Base-by-base conservation (phyloP, 345 rosid species). In the Firmiana major region DNA sequence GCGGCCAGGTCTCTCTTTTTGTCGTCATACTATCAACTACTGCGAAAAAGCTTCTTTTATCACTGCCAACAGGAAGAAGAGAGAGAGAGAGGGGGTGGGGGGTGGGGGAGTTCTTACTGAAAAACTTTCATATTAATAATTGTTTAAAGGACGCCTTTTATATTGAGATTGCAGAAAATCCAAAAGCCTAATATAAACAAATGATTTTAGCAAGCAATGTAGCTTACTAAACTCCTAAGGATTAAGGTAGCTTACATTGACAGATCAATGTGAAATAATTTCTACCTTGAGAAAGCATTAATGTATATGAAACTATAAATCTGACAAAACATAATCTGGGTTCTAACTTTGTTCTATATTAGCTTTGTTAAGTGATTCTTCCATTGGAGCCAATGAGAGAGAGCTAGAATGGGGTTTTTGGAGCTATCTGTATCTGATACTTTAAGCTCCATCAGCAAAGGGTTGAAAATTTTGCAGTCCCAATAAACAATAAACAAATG, bases 401-500 rank as follows among this genome's bases (percentile, higher is more conserved):
- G 57, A 71, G 79, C 12, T 60, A 81, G 75, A 74, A 57, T 62
- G 63, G 77, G 8, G 12, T 13, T 64, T 73, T 83, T 83, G 83
- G 84, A 81, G 77, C 53, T 67, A 66, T 81, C 72, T 38, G 55
- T 3, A 13, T 16, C 55, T 16, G 55, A 51, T 16, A 16, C 16
- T 49, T 51, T 51, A 16, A 51, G 55, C 55, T 51, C 6, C 60
- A 24, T 31, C 22, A 22, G n/a, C 55, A 82, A 34, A 51, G 59
- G 72, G 76, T 75, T 79, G 65, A 80, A 22, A 75, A 69, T 72
- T 60, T 80, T 36, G 38, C 58, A 26, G 69, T 85, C 75, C 82
- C 82, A 65, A 77, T 62, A 79, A 75, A 16, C 16, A 51, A 74
- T 82, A 83, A 78, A 89, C 77, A 82, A 84, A 81, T 85, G 88